Evolutionary conservation across 306 rosid species (phyloP), one percentile per base, ranked within the genome.

Genomic region (Hippophae tibetana): DNA sequence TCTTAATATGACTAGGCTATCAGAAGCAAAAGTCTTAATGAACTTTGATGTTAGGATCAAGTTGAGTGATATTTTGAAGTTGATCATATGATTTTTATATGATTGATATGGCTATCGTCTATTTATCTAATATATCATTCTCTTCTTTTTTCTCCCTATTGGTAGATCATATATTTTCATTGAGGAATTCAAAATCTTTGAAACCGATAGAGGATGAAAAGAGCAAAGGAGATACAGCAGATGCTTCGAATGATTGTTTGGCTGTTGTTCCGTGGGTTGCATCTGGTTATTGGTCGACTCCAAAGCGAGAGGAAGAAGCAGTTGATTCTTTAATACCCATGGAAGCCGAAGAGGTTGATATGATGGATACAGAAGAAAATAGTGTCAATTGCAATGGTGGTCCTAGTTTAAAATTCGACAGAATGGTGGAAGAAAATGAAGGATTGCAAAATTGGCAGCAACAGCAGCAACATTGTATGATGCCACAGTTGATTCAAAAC

Each of bases 211-310:
- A 63, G 69, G 65, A 77, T 45, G 60, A 48, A 52, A 53, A 9
- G 50, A 13, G 2, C 25, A 48, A 50, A 61, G 72, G 70, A 63
- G 69, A 56, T 54, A 68, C 66, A 59, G 44, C 46, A 18, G 70
- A 62, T 42, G 57, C 23, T 38, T 67, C 76, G 62, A 72, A 63
- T 43, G 65, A 68, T 6, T 54, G 65, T 54, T 38, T 56, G 69
- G 86, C 76, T 23, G 54, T 78, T 54, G 75, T 84, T 47, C 86
- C 90, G 0, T 75, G 82, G 78, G 79, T 78, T 38, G 56, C 60
- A 53, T 52, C 54, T 12, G 57, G 46, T 47, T 46, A 53, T 56
- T 64, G 78, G 13, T 38, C 13, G 58, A 56, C 45, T 11, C 43
- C 67, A 25, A 62, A 65, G 51, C 62, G 11, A 25, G 48, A 47